Conservation (phyloP, 805 yeast species). For the Yarrowia osloensis region DNA sequence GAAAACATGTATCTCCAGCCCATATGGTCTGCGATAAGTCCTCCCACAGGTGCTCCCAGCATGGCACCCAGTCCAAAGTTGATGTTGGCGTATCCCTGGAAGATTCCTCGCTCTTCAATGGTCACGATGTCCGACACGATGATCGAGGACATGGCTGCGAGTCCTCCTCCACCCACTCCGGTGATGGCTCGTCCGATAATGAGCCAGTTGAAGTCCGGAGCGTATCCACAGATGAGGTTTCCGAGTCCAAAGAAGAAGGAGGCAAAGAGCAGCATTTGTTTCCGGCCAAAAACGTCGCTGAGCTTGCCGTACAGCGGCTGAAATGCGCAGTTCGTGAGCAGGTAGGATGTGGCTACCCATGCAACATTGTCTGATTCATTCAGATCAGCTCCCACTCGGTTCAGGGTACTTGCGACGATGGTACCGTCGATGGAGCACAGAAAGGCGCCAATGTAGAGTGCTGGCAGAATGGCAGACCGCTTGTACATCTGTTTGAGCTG, state of each 20-base stretch:
- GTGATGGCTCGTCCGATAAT: slow-evolving; percentile 76
- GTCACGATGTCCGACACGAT: slow-evolving; percentile 77
- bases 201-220: slow-evolving; percentile 57
- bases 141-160: slow-evolving; percentile 74
- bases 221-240: slow-evolving; percentile 55
- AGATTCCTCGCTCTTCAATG: slow-evolving; percentile 72
- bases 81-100: slow-evolving; percentile 79
- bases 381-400: slow-evolving; percentile 52
- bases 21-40: slow-evolving; percentile 51
- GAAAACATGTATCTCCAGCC: slow-evolving; percentile 64
- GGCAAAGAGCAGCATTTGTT: slow-evolving; percentile 46
- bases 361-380: slow-evolving; percentile 51
- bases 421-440: slow-evolving; percentile 53
- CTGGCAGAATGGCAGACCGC: slow-evolving; percentile 18
- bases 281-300: slow-evolving; percentile 53
- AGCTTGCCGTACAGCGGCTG: slow-evolving; percentile 68
- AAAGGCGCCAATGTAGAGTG: slow-evolving; percentile 37
- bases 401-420: slow-evolving; percentile 52
- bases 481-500: slow-evolving; percentile 24
- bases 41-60: slow-evolving; percentile 64
- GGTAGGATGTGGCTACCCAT: slow-evolving; percentile 70
- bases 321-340: slow-evolving; percentile 64
- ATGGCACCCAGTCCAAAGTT: slow-evolving; percentile 77
- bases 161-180: slow-evolving; percentile 90
- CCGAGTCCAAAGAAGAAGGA: slow-evolving; percentile 51